phyloP scores from a whole-genome alignment of 768 basidiomycete species.

The Megacollybia marginata region DNA sequence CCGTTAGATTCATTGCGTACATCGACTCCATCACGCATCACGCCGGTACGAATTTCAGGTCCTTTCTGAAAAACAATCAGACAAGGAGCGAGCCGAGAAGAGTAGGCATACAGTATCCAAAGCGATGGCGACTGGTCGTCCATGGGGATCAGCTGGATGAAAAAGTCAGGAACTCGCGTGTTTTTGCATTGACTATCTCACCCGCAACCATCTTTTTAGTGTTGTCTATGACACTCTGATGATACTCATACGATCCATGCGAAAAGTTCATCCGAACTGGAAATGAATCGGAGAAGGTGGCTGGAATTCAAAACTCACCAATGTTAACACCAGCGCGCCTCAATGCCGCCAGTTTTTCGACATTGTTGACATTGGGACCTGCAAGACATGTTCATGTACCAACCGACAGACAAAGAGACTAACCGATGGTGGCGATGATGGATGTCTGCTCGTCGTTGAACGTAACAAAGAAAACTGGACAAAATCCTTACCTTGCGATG shows the following conservation, averaged over 20 bases:
- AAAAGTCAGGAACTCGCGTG: slow-evolving; percentile 3
- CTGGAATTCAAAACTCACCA: slow-evolving; percentile 47
- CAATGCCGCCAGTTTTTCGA: slow-evolving; percentile 81
- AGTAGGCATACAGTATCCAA: slow-evolving; percentile 76
- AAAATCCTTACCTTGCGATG: slow-evolving; percentile 68
- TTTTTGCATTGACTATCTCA: slow-evolving; percentile 26
- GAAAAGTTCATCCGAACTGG: slow-evolving; percentile 99
- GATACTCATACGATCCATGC: slow-evolving; percentile 97
- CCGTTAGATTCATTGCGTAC: slow-evolving; percentile 38
- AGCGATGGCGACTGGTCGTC: slow-evolving; percentile 95
- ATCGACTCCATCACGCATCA: slow-evolving; percentile 82
- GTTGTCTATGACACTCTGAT: slow-evolving; percentile 99
- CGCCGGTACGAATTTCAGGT: slow-evolving; percentile 95
- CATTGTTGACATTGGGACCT: slow-evolving; percentile 93
- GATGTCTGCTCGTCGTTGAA: slow-evolving; percentile 56
- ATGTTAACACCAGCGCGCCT: slow-evolving; percentile 94
- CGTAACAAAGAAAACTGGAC: slow-evolving; percentile 1
- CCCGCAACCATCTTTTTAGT: slow-evolving; percentile 78
- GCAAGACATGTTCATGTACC: slow-evolving; percentile 5
- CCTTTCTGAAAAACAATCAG: slow-evolving; percentile 66
- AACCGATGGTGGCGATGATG: slow-evolving; percentile 98
- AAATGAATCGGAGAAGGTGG: slow-evolving; percentile 2
- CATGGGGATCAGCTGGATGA: slow-evolving; percentile 51
- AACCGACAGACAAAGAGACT: slow-evolving; percentile 12
- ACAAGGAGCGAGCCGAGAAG: slow-evolving; percentile 4